These are phyloP conservation scores for Bipolaris sorokiniana DNA, from an alignment of 2,329 filamentous ascomycete genomes.

Conservation along the genomic window DNA sequence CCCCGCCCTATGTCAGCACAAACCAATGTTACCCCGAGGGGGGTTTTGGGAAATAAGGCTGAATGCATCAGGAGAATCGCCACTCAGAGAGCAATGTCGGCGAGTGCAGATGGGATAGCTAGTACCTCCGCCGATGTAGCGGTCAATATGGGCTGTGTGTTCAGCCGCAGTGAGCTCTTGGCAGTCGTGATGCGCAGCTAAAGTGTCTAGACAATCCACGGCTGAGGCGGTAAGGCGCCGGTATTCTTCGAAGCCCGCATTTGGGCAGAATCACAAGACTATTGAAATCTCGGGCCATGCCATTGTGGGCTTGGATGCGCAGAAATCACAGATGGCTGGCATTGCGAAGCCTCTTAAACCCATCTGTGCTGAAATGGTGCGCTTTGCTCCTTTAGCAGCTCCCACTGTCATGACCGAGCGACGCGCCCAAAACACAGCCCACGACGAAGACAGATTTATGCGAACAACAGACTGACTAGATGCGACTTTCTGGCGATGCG, in stretches of 20 bases:
- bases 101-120: not conserved
- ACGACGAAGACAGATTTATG: not conserved
- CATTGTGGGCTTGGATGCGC: not conserved
- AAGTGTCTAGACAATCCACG: not conserved
- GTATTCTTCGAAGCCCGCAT: not conserved
- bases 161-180: constrained; percentile 11
- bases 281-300: not conserved
- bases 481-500: not conserved
- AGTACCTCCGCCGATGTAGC: not conserved
- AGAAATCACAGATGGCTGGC: no score
- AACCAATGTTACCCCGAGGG: constrained; percentile 6
- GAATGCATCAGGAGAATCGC: not conserved
- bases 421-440: constrained; percentile 1
- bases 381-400: not conserved
- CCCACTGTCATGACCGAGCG: not conserved
- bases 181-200: not conserved
- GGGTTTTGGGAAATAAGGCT: not conserved
- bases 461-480: not conserved
- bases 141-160: constrained; percentile 3
- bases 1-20: constrained; percentile 9
- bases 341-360: not conserved
- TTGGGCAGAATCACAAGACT: not conserved
- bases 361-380: not conserved
- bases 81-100: not conserved
- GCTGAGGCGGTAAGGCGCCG: constrained; percentile 1